These are phyloP conservation scores for Favolaschia claudopus DNA, from an alignment of 768 basidiomycete species.

Conservation along the genomic window DNA sequence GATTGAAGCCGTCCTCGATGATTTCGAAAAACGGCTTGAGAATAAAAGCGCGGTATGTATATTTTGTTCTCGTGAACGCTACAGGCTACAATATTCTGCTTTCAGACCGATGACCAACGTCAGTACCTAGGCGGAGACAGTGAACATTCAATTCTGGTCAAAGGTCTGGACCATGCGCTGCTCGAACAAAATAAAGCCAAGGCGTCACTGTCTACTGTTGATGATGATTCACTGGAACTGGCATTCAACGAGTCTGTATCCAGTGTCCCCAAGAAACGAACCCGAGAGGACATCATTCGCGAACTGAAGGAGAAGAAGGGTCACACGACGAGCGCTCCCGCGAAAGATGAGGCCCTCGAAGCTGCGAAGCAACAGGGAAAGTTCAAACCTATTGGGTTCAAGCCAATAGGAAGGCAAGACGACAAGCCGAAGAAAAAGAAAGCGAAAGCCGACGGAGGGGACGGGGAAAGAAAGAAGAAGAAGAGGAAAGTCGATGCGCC, in stretches of 20 bases:
- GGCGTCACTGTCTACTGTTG: constrained; percentile 60
- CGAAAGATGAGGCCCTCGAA: constrained; percentile 47
- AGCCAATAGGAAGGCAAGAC: constrained; percentile 56
- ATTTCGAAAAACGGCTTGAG: constrained; percentile 74
- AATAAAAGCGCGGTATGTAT: constrained; percentile 68
- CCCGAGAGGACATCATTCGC: constrained; percentile 77
- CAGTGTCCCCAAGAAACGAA: constrained; percentile 62
- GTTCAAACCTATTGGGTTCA: constrained; percentile 72
- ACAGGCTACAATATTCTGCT: neutral
- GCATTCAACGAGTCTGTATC: constrained; percentile 56
- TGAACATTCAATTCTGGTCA: constrained; percentile 86
- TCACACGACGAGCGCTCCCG: constrained; percentile 25
- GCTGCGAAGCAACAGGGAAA: constrained; percentile 58
- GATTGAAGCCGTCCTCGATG: constrained; percentile 84
- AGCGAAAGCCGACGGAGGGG: constrained; percentile 44
- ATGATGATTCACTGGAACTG: constrained; percentile 84
- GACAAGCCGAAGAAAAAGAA: constrained; percentile 63
- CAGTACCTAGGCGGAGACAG: constrained; percentile 86
- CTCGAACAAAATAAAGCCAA: constrained; percentile 86
- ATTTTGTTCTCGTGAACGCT: neutral
- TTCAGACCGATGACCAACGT: constrained; percentile 77
- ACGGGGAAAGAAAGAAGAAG: constrained; percentile 67
- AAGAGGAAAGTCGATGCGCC: constrained; percentile 53
- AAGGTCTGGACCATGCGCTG: constrained; percentile 88
- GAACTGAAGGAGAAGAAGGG: constrained; percentile 75